phyloP scores from a whole-genome alignment of 2,329 filamentous ascomycete species.

The Trichophyton equinum region DNA sequence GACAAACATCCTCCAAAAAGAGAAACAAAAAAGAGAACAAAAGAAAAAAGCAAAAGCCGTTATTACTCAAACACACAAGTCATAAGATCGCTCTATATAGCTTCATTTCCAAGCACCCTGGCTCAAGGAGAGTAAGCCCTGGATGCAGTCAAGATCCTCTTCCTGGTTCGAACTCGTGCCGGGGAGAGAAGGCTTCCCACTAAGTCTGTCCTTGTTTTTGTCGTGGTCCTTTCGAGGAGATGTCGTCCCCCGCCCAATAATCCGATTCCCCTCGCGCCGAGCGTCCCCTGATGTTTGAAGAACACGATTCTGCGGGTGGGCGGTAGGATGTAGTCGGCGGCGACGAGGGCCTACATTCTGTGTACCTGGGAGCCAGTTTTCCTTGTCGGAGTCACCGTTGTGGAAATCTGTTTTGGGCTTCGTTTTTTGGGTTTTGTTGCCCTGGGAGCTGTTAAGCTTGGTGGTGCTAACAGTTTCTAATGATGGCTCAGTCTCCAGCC shows the following conservation, averaged over 20 bases:
- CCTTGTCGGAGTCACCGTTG: conserved; percentile 76
- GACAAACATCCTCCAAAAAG: not conserved
- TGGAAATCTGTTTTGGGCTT: conserved; percentile 18
- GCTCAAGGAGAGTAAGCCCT: conserved; percentile 75
- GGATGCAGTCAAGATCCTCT: conserved; percentile 76
- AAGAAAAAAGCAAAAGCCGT: not conserved
- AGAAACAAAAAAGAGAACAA: not conserved
- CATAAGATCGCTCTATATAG: conserved; percentile 1
- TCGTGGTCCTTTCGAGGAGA: not conserved
- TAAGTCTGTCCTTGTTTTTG: not conserved
- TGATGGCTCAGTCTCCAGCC: conserved; percentile 41
- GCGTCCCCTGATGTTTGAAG: conserved; percentile 6
- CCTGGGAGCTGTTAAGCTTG: not conserved
- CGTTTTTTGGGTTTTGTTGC: not conserved
- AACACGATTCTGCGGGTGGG: conserved; percentile 7
- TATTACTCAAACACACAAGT: not conserved
- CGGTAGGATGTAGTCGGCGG: conserved; percentile 17
- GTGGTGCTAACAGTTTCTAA: conserved; percentile 13
- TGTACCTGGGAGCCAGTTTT: conserved; percentile 61
- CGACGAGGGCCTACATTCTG: conserved; percentile 29
- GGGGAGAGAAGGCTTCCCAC: not conserved
- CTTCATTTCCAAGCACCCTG: conserved; percentile 72
- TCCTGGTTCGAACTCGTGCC: conserved; percentile 44
- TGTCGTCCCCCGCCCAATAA: not conserved
- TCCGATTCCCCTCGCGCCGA: conserved; percentile 7